Evolutionary conservation across 2,329 filamentous ascomycete genomes (phyloP).

Genomic region (Amesomyces nigricolor): DNA sequence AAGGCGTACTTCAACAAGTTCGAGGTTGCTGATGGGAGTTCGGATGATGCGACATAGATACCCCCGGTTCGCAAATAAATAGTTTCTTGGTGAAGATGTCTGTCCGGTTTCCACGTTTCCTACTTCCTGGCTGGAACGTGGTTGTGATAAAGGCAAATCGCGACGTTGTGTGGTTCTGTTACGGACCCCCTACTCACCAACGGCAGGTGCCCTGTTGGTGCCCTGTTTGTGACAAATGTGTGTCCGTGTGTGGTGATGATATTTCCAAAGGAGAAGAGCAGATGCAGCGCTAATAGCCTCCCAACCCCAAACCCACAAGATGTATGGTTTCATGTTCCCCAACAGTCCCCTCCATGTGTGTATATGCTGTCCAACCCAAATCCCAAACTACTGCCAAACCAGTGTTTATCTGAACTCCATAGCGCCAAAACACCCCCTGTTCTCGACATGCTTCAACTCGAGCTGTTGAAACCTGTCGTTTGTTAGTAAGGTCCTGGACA

Average conservation of each 20-base stretch:
- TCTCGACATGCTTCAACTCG: conserved; percentile 80
- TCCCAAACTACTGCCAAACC: neutral
- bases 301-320: neutral
- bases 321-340: neutral
- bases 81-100: too few relatives aligned
- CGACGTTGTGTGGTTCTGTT: too few relatives aligned
- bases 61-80: conserved; percentile 2
- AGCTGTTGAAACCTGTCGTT: conserved; percentile 87
- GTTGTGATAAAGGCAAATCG: too few relatives aligned
- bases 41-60: conserved; percentile 18
- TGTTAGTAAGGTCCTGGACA: conserved; percentile 8
- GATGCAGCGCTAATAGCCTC: conserved; percentile 11
- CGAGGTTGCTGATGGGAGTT: conserved; percentile 28
- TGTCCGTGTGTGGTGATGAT: neutral
- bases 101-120: too few relatives aligned
- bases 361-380: conserved; percentile 17
- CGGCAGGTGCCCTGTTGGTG: too few relatives aligned
- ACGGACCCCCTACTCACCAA: too few relatives aligned
- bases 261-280: neutral
- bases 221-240: neutral
- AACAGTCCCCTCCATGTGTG: neutral
- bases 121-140: too few relatives aligned
- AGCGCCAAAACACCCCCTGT: conserved; percentile 75
- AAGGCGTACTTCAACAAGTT: conserved; percentile 55
- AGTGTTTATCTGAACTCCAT: conserved; percentile 75